A percentile compares a stretch with the other conserved stretches of the same genome.
phyloP scores from a whole-genome alignment of 768 basidiomycete genomes.

The Cystobasidium onofrii region DNA sequence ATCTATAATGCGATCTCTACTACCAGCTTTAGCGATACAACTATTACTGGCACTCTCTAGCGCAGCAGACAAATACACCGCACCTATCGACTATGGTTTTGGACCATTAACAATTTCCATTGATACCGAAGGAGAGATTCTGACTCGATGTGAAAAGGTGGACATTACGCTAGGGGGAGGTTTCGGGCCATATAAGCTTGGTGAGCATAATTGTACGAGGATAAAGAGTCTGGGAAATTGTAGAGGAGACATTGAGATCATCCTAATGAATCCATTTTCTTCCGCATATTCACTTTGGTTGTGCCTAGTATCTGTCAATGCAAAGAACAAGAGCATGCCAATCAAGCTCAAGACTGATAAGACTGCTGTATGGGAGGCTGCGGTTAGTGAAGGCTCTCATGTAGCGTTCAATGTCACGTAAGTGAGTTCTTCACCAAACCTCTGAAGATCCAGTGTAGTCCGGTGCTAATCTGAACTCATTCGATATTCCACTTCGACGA shows the following conservation, averaged over 20 bases:
- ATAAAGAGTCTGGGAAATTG: too few species aligned
- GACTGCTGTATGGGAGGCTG: not conserved
- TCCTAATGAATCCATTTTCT: too few species aligned
- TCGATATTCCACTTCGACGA: not conserved
- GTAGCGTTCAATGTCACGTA: slow-evolving; percentile 17
- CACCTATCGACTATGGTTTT: slow-evolving; percentile 18
- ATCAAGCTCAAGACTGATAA: not conserved
- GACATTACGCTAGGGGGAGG: not conserved
- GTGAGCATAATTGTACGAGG: not conserved
- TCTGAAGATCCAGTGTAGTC: too few species aligned
- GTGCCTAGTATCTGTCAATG: slow-evolving; percentile 1
- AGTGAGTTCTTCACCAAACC: too few species aligned
- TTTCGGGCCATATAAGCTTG: slow-evolving; percentile 4
- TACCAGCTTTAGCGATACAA: not conserved
- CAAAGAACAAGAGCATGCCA: not conserved
- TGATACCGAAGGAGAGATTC: not conserved
- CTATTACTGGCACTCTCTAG: not conserved
- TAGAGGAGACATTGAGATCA: too few species aligned
- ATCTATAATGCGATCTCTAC: too few species aligned
- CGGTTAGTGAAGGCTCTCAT: slow-evolving; percentile 1
- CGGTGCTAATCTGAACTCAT: not conserved
- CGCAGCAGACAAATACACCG: not conserved
- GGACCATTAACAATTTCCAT: not conserved
- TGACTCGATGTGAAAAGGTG: not conserved
- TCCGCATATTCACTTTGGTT: too few species aligned